phyloP scores from a whole-genome alignment of 2,329 filamentous ascomycete genomes.

The Colletotrichum sp. region DNA sequence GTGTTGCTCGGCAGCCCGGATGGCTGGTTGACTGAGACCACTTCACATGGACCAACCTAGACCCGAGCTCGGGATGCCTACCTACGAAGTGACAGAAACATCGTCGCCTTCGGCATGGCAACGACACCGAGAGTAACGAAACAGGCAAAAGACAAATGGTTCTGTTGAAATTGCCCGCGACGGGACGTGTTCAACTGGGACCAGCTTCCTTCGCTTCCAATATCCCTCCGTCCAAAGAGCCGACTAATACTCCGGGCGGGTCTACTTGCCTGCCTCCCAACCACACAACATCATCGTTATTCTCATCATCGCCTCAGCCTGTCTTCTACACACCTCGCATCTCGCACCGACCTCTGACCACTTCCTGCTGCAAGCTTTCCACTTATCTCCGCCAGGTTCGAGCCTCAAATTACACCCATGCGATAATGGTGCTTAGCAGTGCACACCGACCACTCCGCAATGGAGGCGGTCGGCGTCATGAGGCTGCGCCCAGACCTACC shows the following conservation, averaged over 20 bases:
- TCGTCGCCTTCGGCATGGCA: neutral
- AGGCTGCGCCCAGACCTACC: constrained; percentile 3
- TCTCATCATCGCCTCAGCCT: neutral
- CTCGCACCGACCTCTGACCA: neutral
- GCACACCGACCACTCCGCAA: neutral
- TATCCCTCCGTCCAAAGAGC: neutral
- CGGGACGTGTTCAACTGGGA: neutral
- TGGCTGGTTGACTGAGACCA: neutral
- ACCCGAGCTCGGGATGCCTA: neutral
- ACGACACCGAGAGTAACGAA: neutral
- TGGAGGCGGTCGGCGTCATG: neutral
- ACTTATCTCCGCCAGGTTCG: neutral
- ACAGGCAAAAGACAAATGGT: neutral
- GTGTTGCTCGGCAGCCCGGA: neutral
- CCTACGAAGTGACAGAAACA: neutral
- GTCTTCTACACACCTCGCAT: neutral
- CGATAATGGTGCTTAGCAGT: neutral
- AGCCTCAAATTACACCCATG: neutral
- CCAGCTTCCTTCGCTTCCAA: neutral
- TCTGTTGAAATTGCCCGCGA: neutral
- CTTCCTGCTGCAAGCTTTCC: neutral
- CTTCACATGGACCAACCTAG: neutral
- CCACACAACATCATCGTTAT: neutral
- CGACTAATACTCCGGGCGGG: neutral
- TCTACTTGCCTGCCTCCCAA: neutral